Evolutionary conservation across 2,329 filamentous ascomycete species (phyloP), one percentile per base, ranked within the genome.

Genomic region (Colletotrichum sublineola): DNA sequence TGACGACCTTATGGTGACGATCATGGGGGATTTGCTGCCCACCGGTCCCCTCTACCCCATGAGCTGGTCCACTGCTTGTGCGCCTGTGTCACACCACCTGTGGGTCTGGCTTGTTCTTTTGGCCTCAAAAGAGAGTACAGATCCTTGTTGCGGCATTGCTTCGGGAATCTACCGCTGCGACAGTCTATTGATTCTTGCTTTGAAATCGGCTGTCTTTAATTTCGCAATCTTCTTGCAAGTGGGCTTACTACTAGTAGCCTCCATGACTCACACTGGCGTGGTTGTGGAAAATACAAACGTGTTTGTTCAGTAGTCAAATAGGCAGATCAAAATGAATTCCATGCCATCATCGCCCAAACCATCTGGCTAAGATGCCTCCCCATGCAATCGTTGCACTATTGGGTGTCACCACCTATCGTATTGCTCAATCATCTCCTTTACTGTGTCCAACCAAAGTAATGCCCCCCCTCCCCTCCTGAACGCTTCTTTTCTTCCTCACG

Each of bases 121-220:
- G 63, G 48, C 62, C 62, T 46, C 63, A 40, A 50, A 18, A 20
- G 50, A 15, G 40, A 12, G 20, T 6, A 20, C n/a, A 29, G 29
- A 46, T 44, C 68, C 67, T 46, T 44, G 68, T 24, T 57, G 68
- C 31, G 31, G 64, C 52, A 58, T 5, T 61, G 63, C 33, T 58
- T 31, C 50, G 31, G 50, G 24, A 12, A 40, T 38, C 33, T n/a
- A 62, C 63, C 5, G 14, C 50, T 57, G 6, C 18, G 40, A 56
- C 6, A 57, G 20, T 67, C 24, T 48, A 57, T 68, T 52, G 50
- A 29, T 58, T 52, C 52, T 68, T 53, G 58, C 65, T 58, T 48
- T 60, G 58, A 44, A 42, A 46, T 58, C 44, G 63, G 68, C 68
- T 63, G 40, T n/a, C 15, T 44, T 53, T 18, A 15, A 38, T 20